phyloP scores from a whole-genome alignment of 2,329 filamentous ascomycete genomes.

The Paecilomyces niveus region DNA sequence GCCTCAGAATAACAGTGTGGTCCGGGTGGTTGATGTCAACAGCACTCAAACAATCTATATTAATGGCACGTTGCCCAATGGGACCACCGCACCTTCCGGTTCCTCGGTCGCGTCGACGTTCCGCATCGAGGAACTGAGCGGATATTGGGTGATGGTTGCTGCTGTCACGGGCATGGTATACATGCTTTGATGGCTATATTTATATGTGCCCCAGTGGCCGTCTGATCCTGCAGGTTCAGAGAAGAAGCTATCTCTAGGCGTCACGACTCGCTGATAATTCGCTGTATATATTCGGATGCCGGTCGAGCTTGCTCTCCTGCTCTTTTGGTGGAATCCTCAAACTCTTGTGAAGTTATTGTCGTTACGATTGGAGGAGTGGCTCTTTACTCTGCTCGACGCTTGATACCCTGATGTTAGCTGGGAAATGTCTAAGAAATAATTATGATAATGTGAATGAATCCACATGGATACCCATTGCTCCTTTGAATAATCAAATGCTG shows the following conservation, averaged over 20 bases:
- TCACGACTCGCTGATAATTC: not conserved
- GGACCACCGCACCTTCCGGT: constrained; percentile 26
- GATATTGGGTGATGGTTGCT: constrained; percentile 35
- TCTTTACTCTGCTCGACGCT: not conserved
- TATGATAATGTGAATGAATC: not conserved
- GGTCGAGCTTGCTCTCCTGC: not conserved
- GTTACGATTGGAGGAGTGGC: not conserved
- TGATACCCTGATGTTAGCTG: not conserved
- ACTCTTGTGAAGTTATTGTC: too few relatives aligned
- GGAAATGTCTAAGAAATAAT: not conserved
- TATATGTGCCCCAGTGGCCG: not conserved
- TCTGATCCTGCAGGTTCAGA: not conserved
- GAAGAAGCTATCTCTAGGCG: not conserved
- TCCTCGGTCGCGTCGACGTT: constrained; percentile 12
- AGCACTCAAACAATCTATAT: constrained; percentile 39
- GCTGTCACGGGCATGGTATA: not conserved
- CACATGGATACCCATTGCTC: not conserved
- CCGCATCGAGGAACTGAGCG: constrained; percentile 23
- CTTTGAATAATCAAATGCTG: too few relatives aligned
- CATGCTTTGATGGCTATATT: not conserved
- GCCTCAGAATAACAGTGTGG: constrained; percentile 30
- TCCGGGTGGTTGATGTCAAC: constrained; percentile 34
- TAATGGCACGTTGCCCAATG: constrained; percentile 42
- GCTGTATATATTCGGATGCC: not conserved
- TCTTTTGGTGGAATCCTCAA: not conserved